phyloP scores from a whole-genome alignment of 495 filamentous ascomycete genomes.

The Penicillium ucsense region DNA sequence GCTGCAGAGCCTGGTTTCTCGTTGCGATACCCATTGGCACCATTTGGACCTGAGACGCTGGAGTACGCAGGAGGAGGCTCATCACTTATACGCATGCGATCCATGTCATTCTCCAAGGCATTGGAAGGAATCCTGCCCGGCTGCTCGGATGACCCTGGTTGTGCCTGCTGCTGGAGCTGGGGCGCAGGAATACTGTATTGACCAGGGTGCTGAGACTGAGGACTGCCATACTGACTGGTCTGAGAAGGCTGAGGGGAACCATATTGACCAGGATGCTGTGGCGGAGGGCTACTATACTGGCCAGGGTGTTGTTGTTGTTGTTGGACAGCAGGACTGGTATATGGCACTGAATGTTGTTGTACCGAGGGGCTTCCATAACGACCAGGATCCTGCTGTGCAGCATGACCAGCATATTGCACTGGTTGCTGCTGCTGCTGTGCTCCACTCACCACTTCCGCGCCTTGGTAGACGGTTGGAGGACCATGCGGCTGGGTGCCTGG shows the following conservation, averaged over 20 bases:
- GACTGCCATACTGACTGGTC: slow-evolving; percentile 15
- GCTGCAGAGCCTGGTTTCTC: slow-evolving; percentile 55
- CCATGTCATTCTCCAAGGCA: slow-evolving; percentile 77
- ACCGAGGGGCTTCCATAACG: slow-evolving; percentile 17
- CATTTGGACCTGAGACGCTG: slow-evolving; percentile 50
- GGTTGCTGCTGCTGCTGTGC: slow-evolving; percentile 11
- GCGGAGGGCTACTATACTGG: slow-evolving; percentile 17
- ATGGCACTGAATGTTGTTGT: slow-evolving; percentile 5
- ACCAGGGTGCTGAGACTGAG: slow-evolving; percentile 17
- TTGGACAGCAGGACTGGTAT: too few species aligned
- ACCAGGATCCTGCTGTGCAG: slow-evolving; percentile 7
- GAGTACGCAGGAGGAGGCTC: slow-evolving; percentile 92
- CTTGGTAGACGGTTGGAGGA: slow-evolving; percentile 88
- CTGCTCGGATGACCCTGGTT: slow-evolving; percentile 14
- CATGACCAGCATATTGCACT: not conserved
- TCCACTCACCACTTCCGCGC: slow-evolving; percentile 47
- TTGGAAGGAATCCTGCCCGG: slow-evolving; percentile 32
- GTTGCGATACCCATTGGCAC: slow-evolving; percentile 57
- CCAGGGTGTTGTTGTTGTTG: slow-evolving; percentile 7
- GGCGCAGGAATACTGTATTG: slow-evolving; percentile 18
- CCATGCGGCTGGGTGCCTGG: slow-evolving; percentile 85
- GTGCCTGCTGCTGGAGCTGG: slow-evolving; percentile 11
- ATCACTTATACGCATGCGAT: slow-evolving; percentile 71
- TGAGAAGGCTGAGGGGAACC: not conserved
- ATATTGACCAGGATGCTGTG: slow-evolving; percentile 20